Base-by-base conservation (phyloP, 306 rosid genomes). In the Trifolium subterraneum region DNA sequence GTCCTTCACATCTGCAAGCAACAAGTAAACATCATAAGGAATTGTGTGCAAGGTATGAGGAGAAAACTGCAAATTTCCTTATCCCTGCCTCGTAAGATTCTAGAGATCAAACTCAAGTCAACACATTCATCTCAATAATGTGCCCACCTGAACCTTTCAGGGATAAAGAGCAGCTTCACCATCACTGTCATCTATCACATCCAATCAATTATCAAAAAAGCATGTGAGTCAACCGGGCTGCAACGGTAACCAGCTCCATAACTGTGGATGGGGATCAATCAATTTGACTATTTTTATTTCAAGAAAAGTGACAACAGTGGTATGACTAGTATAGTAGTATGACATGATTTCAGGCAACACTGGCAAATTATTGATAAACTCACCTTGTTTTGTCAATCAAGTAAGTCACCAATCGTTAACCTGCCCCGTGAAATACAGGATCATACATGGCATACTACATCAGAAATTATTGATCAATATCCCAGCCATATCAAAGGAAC, bases 81-180 rank as follows among this genome's bases (percentile, higher is more conserved):
- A 91, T 92, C 98, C 97, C 98, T 87, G 96, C 90, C 70, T 79
- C 83, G 71, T 83, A 85, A 67, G 91, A 90, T 85, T 85, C 64
- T 78, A 76, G 80, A 84, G 95, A 85, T 75, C 89, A 93, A 93
- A 84, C 82, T 83, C 87, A 87, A 86, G 93, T 85, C 80, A 89
- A 89, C 97, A 91, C 98, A 90, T 91, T 91, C 97, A 83, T 87
- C 80, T 84, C 62, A 81, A 56, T 82, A 85, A 93, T 93, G 97
- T 93, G 98, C 98, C 97, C 98, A 93, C 97, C 98, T 93, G 85
- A 84, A 86, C 86, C 86, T 87, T 83, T 85, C 93, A 91, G 98
- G 98, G 97, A 93, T 93, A 93, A 93, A 96, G 93, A 91, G 94
- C 91, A 91, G 97, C 90, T 84, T 91, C 96, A 86, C 88, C 88